Evolutionary conservation across 2,329 filamentous ascomycete species (phyloP), one percentile per base, ranked within the genome.

Genomic region (Trichoderma cornu-damae): DNA sequence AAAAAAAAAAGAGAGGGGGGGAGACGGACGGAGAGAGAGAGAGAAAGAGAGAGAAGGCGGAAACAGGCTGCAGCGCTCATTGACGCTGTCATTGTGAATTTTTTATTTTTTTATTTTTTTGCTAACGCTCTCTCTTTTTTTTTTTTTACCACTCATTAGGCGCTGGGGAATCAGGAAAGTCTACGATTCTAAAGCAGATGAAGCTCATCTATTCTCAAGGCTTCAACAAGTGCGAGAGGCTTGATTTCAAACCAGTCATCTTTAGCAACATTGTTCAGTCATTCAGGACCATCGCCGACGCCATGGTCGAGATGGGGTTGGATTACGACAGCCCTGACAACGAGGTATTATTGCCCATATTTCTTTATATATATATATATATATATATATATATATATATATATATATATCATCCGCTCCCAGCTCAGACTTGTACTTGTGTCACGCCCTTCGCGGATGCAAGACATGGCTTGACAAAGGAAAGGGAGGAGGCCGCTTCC

Each of bases 141-240:
- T 40, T 8, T 30, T 22, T 18, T 8, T 22, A 4, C 18, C 28
- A 22, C n/a, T 48, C 44, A 93, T 37, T 68, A 95, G 90, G 90
- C 82, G 94, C 94, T 77, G 93, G 94, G 87, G 94, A 99, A 91
- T 75, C 75, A 59, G 75, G 94, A 67, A 99, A 97, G 75, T 96
- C 93, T 6, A 97, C 93, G 3, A 93, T 97, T 61, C 84, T 97
- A 63, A 97, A 97, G 79, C 93, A 97, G 79, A 97, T 99, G 94
- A 99, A 97, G 82, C 88, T 99, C 70, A 99, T 99, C 70, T 90
- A 99, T 75, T 94, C 92, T 53, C 97, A 99, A 80, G 94, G 94
- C 63, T 92, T 94, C 66, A 99, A 97, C 79, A 97, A 66, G 84
- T 86, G 72, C 79, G 83, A 61, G 82, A 86, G 71, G 85, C 81